Base-by-base conservation (phyloP, 179 eudicot species). In the Corrigiola litoralis region DNA sequence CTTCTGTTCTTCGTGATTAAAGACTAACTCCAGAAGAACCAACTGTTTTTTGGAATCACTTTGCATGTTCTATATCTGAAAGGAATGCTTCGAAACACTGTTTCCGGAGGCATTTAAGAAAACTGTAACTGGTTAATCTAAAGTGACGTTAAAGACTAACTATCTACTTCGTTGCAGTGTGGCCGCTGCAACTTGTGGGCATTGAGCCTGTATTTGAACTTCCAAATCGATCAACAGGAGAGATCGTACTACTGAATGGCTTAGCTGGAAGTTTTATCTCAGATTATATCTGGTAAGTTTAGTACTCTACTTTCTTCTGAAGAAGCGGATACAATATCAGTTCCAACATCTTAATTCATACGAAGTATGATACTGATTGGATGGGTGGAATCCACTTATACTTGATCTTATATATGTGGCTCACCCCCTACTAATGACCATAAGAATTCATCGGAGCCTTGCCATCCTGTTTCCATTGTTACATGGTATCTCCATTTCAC, bases 201-300 rank as follows among this genome's bases (percentile, higher is more conserved):
- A 64, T 86, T 51, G 91, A 86, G 46, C 84, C 86, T 5, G 58
- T 75, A 51, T 83, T 86, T 65, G 67, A 54, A 42, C 53, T 86
- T 65, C 91, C 88, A 29, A 75, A 53, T 47, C 74, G 88, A 54
- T 58, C 81, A 34, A 68, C 80, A 27, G 72, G 63, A 65, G 82
- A 83, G 65, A 46, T 75, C 32, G 66, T 85, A 33, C 57, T 85
- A 67, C 72, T 80, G 27, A 85, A 85, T 73, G 80, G 87, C 53
- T 72, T 85, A 48, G 68, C 83, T 42, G 87, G 87, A 62, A 85
- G 87, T 48, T 75, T 85, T 68, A 66, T 85, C 41, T 82, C 83
- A 10, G 90, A 85, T 57, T 85, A 83, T 61, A 72, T 85, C 48
- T 85, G 90, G 90, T 83, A 68, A 16, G 66, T 68, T 21, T 8